Evolutionary conservation across 2,329 filamentous ascomycete genomes (phyloP).

Genomic region (Macrophomina phaseolina): DNA sequence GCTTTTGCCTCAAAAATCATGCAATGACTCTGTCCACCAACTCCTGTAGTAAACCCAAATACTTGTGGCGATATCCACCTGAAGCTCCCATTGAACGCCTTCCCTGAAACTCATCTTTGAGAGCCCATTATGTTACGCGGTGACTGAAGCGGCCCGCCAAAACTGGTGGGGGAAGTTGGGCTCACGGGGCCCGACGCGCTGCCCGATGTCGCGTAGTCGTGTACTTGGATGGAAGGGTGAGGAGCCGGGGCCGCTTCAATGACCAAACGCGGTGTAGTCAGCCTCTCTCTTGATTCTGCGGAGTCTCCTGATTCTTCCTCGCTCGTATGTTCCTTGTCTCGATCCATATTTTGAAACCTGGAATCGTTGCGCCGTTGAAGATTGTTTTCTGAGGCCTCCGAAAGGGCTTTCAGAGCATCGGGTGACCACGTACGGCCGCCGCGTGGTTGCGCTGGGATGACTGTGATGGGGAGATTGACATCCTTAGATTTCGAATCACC

Average conservation of each 20-base stretch:
- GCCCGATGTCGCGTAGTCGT: slow-evolving; percentile 10
- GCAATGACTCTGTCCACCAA: slow-evolving; percentile 16
- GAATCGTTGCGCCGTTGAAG: not conserved
- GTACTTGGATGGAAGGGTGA: slow-evolving; percentile 1
- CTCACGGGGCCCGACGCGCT: slow-evolving; percentile 9
- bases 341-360: not conserved
- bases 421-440: slow-evolving; percentile 62
- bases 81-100: not conserved
- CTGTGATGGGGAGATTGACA: slow-evolving; percentile 60
- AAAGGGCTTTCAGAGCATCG: slow-evolving; percentile 33
- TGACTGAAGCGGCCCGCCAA: slow-evolving; percentile 7
- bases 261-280: not conserved
- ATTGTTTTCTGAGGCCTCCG: not conserved
- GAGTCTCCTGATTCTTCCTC: not conserved
- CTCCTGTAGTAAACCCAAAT: slow-evolving; percentile 17
- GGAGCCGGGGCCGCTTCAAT: not conserved
- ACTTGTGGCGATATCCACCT: too few species aligned
- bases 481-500: slow-evolving; percentile 43
- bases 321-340: not conserved
- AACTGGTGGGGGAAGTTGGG: slow-evolving; percentile 1
- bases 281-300: not conserved
- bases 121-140: not conserved
- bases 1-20: slow-evolving; percentile 17
- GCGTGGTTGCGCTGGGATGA: slow-evolving; percentile 65
- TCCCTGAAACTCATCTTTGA: not conserved